Evolutionary conservation across 495 filamentous ascomycete species (phyloP).

Genomic region (Hypoxylon fuscum): DNA sequence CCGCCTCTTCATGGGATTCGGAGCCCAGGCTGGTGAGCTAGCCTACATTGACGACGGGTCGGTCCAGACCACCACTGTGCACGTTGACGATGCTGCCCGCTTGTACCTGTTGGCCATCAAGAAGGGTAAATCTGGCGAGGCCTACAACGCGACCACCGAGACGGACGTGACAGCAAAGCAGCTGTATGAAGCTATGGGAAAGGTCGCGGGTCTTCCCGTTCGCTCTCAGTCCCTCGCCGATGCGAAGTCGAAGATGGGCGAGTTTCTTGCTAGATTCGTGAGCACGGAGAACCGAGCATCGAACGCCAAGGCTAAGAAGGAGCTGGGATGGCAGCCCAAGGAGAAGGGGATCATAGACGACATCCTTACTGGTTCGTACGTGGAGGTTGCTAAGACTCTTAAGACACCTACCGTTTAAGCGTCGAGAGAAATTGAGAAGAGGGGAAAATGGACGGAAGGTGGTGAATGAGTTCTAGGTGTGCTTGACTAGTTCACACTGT

Average conservation of each 20-base stretch:
- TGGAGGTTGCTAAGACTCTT: slow-evolving; percentile 6
- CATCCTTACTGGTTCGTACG: slow-evolving; percentile 34
- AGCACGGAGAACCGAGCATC: slow-evolving; percentile 28
- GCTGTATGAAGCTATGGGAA: slow-evolving; percentile 42
- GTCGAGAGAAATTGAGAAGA: background rate
- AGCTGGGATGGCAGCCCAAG: slow-evolving; percentile 46
- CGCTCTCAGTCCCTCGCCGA: slow-evolving; percentile 29
- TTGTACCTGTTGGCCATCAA: slow-evolving; percentile 46
- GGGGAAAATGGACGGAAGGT: too few species aligned
- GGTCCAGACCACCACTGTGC: slow-evolving; percentile 38
- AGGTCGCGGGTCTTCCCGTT: slow-evolving; percentile 32
- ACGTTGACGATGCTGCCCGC: slow-evolving; percentile 52
- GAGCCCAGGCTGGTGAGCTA: slow-evolving; percentile 26
- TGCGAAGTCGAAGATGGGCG: slow-evolving; percentile 22
- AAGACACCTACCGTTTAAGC: background rate
- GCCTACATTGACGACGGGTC: slow-evolving; percentile 34
- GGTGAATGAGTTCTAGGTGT: too few species aligned
- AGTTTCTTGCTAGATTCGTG: slow-evolving; percentile 42
- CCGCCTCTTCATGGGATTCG: slow-evolving; percentile 29
- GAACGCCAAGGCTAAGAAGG: slow-evolving; percentile 43
- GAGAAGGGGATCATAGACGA: slow-evolving; percentile 40
- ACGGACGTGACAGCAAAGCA: slow-evolving; percentile 41
- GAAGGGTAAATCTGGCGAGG: slow-evolving; percentile 6
- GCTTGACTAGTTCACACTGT: too few species aligned
- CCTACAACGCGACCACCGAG: slow-evolving; percentile 42